Base-by-base conservation (phyloP, 805 yeast genomes). In the Lachancea nothofagi region DNA sequence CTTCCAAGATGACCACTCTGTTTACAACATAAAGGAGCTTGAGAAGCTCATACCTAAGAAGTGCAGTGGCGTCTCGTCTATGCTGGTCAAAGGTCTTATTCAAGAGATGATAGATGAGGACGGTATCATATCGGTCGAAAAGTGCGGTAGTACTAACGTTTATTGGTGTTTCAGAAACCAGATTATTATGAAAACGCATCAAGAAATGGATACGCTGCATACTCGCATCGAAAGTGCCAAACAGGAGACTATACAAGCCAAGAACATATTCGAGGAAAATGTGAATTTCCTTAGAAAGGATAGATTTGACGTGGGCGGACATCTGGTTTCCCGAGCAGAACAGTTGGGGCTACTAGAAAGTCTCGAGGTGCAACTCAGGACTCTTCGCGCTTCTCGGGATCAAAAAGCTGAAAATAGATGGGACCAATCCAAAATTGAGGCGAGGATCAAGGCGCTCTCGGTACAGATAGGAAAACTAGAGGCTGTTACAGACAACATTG, bases 21-120 rank as follows among this genome's bases (percentile, higher is more conserved):
- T 72, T 39, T 74, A 70, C 45, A 69, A 61, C 40, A 62, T 74
- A 38, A 75, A 76, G 45, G 82, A 76, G 39, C 46, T 76, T 9
- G 81, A 76, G 50, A 54, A 67, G 3, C 46, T 54, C 7, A 77
- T 67, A 1, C 64, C 75, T 2, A 72, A 71, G 37, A 59, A 59
- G 33, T 56, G 53, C 29, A 65, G 69, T 0, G 77, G 77, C 0
- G 66, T 76, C 5, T 66, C 73, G n/a, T 51, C 75, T 0, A 74
- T 75, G 74, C 70, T 72, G 36, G 72, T 76, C 29, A 76, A 77
- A 48, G 78, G 72, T 7, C 45, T 75, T 1, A 47, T 76, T 7
- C 71, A 70, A 29, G 46, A 53, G 3, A 62, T 76, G 42, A 50
- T 73, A 7, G 78, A 74, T 45, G 82, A 76, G 38, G 70, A 65